Evolutionary conservation across 2,329 filamentous ascomycete genomes (phyloP).

Genomic region (Paracoccidioides lutzii): DNA sequence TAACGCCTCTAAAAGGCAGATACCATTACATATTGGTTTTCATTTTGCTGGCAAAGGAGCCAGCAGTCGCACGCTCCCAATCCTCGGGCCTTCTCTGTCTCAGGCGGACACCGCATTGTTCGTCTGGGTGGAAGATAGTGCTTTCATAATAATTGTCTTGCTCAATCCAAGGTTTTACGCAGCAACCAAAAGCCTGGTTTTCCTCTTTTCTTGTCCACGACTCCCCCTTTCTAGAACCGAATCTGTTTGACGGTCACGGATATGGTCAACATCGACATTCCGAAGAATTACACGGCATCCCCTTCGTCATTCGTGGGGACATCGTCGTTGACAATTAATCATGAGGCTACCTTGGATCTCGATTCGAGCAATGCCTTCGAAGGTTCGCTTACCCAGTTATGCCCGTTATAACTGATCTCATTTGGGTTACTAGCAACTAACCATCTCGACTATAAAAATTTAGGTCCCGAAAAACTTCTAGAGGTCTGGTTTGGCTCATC

Average conservation of each 20-base stretch:
- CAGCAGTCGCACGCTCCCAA: slow-evolving; percentile 48
- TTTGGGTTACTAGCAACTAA: not conserved
- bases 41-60: slow-evolving; percentile 62
- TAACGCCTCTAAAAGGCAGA: slow-evolving; percentile 57
- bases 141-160: slow-evolving; percentile 46
- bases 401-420: not conserved
- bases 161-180: slow-evolving; percentile 16
- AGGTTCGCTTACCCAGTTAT: slow-evolving; percentile 39
- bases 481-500: slow-evolving; percentile 96
- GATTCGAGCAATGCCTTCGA: slow-evolving; percentile 96
- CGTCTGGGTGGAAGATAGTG: slow-evolving; percentile 94
- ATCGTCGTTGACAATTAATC: slow-evolving; percentile 90
- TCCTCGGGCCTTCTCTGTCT: slow-evolving; percentile 78
- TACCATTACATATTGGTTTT: slow-evolving; percentile 30
- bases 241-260: slow-evolving; percentile 33
- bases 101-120: slow-evolving; percentile 86
- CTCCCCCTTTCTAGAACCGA: slow-evolving; percentile 1
- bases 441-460: slow-evolving; percentile 5
- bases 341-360: slow-evolving; percentile 80
- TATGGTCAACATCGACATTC: slow-evolving; percentile 76
- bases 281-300: slow-evolving; percentile 69
- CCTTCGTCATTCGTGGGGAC: slow-evolving; percentile 63
- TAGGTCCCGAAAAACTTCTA: slow-evolving; percentile 88
- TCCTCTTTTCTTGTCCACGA: not conserved
- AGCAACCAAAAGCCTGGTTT: slow-evolving; percentile 3